Percentiles rank a stretch among this genome's conserved stretches.
Conservation (phyloP, 2,329 filamentous ascomycete genomes). For the Penicillium sp. region DNA sequence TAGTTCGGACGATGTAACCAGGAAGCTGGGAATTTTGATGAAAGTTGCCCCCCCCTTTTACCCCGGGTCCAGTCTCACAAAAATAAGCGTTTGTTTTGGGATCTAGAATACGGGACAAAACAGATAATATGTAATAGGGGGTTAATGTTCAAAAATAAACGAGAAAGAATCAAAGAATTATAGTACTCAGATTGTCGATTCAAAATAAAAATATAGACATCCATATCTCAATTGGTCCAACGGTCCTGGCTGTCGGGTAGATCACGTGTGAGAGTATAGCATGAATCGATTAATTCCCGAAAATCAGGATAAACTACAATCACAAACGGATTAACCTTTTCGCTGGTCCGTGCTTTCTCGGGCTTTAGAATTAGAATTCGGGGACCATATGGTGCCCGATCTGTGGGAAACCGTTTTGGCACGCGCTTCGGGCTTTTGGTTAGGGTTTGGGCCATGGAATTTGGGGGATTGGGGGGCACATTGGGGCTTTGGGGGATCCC, state of each 20-base stretch:
- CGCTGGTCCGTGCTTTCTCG: constrained; percentile 19
- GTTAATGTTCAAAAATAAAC: no score
- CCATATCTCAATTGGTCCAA: neutral
- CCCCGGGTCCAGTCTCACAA: neutral
- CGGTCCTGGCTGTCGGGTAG: neutral
- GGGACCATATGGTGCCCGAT: constrained; percentile 29
- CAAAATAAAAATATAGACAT: no score
- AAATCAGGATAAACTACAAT: constrained; percentile 1
- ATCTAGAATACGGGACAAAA: neutral
- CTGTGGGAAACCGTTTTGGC: constrained; percentile 24
- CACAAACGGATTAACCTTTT: neutral
- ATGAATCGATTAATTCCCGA: neutral
- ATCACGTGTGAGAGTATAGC: neutral
- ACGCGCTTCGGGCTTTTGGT: constrained; percentile 6
- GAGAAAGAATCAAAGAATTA: no score
- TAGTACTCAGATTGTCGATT: no score
- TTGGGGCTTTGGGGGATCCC: neutral
- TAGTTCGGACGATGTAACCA: neutral
- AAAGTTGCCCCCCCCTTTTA: neutral
- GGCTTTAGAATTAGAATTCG: constrained; percentile 24
- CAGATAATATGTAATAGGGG: no score
- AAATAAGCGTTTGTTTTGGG: neutral
- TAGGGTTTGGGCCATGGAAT: neutral
- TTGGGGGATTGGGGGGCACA: no score
- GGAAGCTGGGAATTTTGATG: neutral